Evolutionary conservation across 495 filamentous ascomycete species (phyloP).

Genomic region (Cercophora newfieldiana): DNA sequence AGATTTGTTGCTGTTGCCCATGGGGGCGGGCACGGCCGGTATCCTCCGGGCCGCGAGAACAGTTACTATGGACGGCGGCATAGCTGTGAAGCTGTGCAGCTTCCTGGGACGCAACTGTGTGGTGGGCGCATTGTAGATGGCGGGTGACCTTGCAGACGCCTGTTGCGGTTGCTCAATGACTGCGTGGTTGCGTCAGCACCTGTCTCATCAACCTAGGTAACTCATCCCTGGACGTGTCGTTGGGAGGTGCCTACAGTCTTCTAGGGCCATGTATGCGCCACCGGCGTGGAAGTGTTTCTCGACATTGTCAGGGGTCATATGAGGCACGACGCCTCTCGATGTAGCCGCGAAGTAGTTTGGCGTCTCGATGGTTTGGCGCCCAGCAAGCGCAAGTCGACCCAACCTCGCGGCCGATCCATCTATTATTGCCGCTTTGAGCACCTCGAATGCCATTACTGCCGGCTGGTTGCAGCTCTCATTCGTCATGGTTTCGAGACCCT

Average conservation of each 20-base stretch:
- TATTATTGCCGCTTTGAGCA: conserved; percentile 37
- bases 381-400: conserved; percentile 61
- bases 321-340: conserved; percentile 81
- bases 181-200: conserved; percentile 35
- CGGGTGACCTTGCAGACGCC: conserved; percentile 40
- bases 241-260: conserved; percentile 73
- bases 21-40: conserved; percentile 70
- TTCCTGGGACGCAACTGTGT: conserved; percentile 45
- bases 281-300: conserved; percentile 60
- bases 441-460: conserved; percentile 40
- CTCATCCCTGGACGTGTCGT: not conserved
- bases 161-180: conserved; percentile 72
- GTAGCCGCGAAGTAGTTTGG: conserved; percentile 78
- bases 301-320: conserved; percentile 84
- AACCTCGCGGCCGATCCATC: conserved; percentile 50
- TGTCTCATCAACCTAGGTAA: not conserved
- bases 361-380: conserved; percentile 65
- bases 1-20: conserved; percentile 68
- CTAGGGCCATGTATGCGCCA: conserved; percentile 78
- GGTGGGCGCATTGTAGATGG: conserved; percentile 41
- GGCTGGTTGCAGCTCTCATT: conserved; percentile 6
- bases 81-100: conserved; percentile 71
- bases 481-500: not conserved
- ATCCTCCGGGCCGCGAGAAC: conserved; percentile 79
- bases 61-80: conserved; percentile 54